phyloP scores from a whole-genome alignment of 768 basidiomycete genomes.

The Mycena pura region DNA sequence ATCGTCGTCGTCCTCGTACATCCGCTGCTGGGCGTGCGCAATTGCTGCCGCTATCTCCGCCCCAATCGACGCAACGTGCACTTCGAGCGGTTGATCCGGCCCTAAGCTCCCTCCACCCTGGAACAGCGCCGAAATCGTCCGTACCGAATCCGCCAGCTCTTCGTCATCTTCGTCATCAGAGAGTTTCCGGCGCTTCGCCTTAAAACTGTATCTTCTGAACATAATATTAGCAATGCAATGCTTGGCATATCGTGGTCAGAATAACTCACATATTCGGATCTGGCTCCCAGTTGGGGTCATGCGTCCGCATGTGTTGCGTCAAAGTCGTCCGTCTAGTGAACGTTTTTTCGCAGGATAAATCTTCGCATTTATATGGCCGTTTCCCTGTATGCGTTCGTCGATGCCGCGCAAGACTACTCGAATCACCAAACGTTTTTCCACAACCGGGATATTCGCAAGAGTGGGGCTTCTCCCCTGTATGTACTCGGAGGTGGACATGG shows the following conservation, averaged over 20 bases:
- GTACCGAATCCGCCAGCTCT: slow-evolving; percentile 74
- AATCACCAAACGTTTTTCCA: slow-evolving; percentile 88
- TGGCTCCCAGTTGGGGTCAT: slow-evolving; percentile 85
- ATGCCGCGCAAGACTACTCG: slow-evolving; percentile 90
- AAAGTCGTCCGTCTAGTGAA: slow-evolving; percentile 87
- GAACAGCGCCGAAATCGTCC: slow-evolving; percentile 76
- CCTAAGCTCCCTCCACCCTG: slow-evolving; percentile 50
- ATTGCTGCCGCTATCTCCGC: slow-evolving; percentile 83
- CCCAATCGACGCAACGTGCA: slow-evolving; percentile 77
- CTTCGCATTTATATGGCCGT: slow-evolving; percentile 86
- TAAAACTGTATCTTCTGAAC: slow-evolving; percentile 77
- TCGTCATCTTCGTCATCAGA: slow-evolving; percentile 61
- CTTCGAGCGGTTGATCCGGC: slow-evolving; percentile 59
- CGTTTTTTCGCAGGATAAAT: slow-evolving; percentile 83
- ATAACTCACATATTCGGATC: slow-evolving; percentile 78
- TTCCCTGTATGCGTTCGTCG: slow-evolving; percentile 89
- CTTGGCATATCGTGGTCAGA: slow-evolving; percentile 5
- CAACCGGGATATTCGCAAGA: slow-evolving; percentile 90
- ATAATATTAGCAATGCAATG: slow-evolving; percentile 13
- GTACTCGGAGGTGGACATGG: slow-evolving; percentile 87
- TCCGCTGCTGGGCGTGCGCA: slow-evolving; percentile 71
- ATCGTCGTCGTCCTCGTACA: slow-evolving; percentile 64
- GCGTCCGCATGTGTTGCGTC: slow-evolving; percentile 87
- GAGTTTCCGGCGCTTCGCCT: slow-evolving; percentile 69
- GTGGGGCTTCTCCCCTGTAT: slow-evolving; percentile 94